phyloP scores from a whole-genome alignment of 768 basidiomycete species.

The Pleurotus eryngii region DNA sequence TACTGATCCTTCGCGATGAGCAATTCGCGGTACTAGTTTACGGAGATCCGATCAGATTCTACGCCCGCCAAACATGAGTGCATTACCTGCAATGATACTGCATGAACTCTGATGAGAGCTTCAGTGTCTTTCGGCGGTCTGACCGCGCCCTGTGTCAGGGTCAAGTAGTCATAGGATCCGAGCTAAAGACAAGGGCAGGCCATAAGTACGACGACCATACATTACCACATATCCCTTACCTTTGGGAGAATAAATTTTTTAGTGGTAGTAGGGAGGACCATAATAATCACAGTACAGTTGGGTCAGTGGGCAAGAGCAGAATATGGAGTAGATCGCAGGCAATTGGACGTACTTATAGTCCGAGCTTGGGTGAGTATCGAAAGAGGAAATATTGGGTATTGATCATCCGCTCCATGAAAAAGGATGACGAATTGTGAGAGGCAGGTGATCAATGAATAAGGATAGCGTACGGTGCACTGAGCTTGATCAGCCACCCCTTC shows the following conservation, averaged over 20 bases:
- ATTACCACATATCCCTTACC: constrained; percentile 6
- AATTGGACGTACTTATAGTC: too few relatives aligned
- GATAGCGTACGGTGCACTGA: too few relatives aligned
- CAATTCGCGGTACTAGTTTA: constrained; percentile 46
- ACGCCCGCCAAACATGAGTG: not conserved
- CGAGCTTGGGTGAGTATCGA: too few relatives aligned
- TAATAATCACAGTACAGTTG: not conserved
- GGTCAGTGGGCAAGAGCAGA: too few relatives aligned
- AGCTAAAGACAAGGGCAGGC: constrained; percentile 5
- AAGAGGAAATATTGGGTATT: too few relatives aligned
- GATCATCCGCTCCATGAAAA: too few relatives aligned
- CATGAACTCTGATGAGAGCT: constrained; percentile 53
- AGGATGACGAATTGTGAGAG: too few relatives aligned
- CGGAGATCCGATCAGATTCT: not conserved
- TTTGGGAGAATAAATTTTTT: constrained; percentile 15
- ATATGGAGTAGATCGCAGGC: too few relatives aligned
- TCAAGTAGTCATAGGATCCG: constrained; percentile 23
- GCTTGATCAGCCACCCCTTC: too few relatives aligned
- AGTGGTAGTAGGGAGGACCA: constrained; percentile 5
- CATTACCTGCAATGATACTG: constrained; percentile 51
- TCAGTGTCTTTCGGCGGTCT: constrained; percentile 37
- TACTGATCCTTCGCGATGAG: constrained; percentile 37
- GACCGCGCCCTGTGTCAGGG: constrained; percentile 22
- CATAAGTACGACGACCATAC: not conserved
- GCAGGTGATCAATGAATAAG: too few relatives aligned